These are phyloP conservation scores for Cordyceps fumosorosea DNA, from an alignment of 2,329 filamentous ascomycete genomes.

Conservation along the genomic window DNA sequence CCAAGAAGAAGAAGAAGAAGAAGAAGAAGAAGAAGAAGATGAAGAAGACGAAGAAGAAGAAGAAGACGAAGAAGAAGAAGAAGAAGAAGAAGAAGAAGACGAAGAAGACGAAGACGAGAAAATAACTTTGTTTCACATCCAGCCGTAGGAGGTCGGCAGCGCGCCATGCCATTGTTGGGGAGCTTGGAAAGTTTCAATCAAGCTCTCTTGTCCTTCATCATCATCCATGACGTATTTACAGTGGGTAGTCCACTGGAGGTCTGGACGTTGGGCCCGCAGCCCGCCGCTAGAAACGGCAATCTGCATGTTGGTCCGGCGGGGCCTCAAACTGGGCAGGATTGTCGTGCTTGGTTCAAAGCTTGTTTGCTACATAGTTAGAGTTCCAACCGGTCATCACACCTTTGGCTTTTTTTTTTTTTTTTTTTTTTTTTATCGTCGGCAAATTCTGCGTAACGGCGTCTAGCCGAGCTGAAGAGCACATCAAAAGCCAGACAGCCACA, in stretches of 20 bases:
- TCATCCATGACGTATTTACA: constrained; percentile 12
- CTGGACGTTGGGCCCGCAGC: not conserved
- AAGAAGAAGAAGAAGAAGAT: no score
- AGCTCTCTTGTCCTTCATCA: not conserved
- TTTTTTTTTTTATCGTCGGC: not conserved
- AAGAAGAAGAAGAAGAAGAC: no score
- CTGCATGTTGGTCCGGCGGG: not conserved
- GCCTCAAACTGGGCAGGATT: not conserved
- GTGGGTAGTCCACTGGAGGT: not conserved
- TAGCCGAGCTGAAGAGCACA: not conserved
- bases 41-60: no score
- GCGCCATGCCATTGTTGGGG: not conserved
- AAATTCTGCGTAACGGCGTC: not conserved
- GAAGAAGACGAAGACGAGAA: not conserved
- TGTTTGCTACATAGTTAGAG: not conserved
- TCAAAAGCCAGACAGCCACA: no score
- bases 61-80: no score
- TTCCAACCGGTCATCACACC: not conserved
- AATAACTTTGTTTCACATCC: not conserved
- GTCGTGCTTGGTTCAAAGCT: not conserved
- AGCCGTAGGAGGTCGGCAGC: no score
- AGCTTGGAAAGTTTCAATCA: not conserved
- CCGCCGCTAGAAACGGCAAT: constrained; percentile 5
- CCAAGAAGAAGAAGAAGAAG: no score
- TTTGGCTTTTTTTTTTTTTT: not conserved